Base-by-base conservation (phyloP, 768 basidiomycete genomes). In the Lanmaoa rubissima region DNA sequence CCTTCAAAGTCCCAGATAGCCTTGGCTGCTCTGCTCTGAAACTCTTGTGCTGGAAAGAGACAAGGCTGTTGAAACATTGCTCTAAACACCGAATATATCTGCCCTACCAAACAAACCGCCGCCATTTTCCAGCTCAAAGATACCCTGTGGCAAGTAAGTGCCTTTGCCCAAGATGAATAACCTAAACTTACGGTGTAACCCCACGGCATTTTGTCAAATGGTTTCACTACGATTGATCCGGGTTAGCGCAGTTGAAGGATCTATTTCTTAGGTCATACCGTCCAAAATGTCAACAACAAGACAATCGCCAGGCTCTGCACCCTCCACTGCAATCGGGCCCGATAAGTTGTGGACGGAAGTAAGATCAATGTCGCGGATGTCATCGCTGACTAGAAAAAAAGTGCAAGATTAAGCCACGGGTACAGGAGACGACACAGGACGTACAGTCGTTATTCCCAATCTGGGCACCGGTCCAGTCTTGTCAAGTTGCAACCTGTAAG, bases 1-100 rank as follows among this genome's bases (percentile, higher is more conserved):
- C 85, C 85, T 59, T 88, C 76, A 59, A 91, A 79, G 68, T 90
- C 89, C 89, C 89, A 92, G 55, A 92, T 87, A 5, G 89, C 87
- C 65, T 92, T 92, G 52, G 82, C 80, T 1, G 88, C 88, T 63
- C 75, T 81, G 64, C 84, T 87, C 41, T 87, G 73, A 70, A 88
- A 88, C 67, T 90, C 86, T 17, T 75, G 76, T 4, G 85, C 84
- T 85, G 28, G 11, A 36, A 17, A 26, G 21, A n/a, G 34, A 41
- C 17, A 39, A 26, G 31, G 34, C 19, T 32, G 35, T 53, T 9
- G 39, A 19, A 43, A 36, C 47, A 21, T 40, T 0, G 12, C 19
- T 34, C 14, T 10, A 6, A n/a, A 44, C 34, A 35, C 5, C 35
- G 44, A n/a, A 48, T 1, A 13, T 13, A 17, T 45, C 14, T 13